Evolutionary conservation across 2,329 filamentous ascomycete genomes (phyloP).

Genomic region (Escovopsis weberi): DNA sequence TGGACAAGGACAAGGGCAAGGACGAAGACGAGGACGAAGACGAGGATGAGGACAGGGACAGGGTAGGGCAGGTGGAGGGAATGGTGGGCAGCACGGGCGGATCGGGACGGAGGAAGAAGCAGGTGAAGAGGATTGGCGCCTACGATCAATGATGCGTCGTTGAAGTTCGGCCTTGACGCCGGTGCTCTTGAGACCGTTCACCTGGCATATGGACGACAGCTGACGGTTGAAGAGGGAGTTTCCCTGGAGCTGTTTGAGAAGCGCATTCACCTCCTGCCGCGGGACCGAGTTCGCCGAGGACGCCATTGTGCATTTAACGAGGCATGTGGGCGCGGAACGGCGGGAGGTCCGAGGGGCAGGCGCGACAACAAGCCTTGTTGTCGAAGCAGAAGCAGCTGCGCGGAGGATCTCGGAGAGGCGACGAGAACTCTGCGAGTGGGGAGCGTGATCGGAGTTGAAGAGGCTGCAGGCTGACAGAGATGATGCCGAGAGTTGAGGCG

Average conservation of each 20-base stretch:
- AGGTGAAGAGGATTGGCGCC: conserved; percentile 22
- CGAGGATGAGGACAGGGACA: neutral
- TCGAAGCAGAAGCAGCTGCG: neutral
- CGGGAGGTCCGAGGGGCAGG: neutral
- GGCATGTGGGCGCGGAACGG: neutral
- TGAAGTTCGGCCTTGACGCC: conserved; percentile 80
- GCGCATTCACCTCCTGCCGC: conserved; percentile 27
- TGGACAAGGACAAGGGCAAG: neutral
- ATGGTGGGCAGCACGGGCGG: neutral
- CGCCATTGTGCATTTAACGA: conserved; percentile 11
- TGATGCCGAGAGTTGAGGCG: no score
- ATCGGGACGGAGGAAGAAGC: neutral
- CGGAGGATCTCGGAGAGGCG: no score
- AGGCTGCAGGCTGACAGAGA: no score
- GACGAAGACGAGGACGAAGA: no score
- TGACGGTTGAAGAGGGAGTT: conserved; percentile 41
- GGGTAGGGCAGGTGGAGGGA: no score
- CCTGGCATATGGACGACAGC: conserved; percentile 61
- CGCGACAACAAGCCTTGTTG: no score
- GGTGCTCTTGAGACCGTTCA: conserved; percentile 60
- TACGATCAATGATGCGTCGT: conserved; percentile 62
- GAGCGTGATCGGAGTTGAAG: neutral
- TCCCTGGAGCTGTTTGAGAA: conserved; percentile 30
- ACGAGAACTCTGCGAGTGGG: neutral
- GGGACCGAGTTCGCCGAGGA: conserved; percentile 16